These are phyloP conservation scores for Tylopilus balloui DNA, from an alignment of 768 basidiomycete genomes.

Conservation along the genomic window DNA sequence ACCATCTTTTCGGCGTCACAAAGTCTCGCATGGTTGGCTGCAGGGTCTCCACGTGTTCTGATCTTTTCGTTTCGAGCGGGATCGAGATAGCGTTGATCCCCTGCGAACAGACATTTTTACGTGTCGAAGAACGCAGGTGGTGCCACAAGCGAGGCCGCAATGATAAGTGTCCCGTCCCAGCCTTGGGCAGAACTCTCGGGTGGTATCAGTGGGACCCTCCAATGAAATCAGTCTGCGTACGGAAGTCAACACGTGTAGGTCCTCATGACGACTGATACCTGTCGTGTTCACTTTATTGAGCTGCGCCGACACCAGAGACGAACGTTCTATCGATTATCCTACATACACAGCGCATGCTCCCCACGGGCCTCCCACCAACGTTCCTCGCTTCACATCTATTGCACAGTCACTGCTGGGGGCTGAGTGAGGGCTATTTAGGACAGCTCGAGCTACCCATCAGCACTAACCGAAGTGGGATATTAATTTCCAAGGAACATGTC, in stretches of 20 bases:
- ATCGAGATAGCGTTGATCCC: conserved; percentile 6
- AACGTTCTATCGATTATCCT: conserved; percentile 20
- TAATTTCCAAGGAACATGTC: conserved; percentile 28
- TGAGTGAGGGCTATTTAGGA: conserved; percentile 1
- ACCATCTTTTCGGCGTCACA: conserved; percentile 21
- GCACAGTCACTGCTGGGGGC: background rate
- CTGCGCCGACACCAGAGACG: conserved; percentile 10
- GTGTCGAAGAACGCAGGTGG: conserved; percentile 7
- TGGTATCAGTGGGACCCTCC: background rate
- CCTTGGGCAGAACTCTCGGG: background rate
- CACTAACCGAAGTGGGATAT: conserved; percentile 18
- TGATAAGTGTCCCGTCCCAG: background rate
- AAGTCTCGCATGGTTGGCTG: conserved; percentile 21
- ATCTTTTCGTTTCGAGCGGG: conserved; percentile 4
- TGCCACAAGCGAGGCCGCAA: conserved; percentile 1
- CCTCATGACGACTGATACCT: conserved; percentile 1
- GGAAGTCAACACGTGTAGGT: conserved; percentile 20
- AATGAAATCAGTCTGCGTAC: conserved; percentile 14
- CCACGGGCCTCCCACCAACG: conserved; percentile 2
- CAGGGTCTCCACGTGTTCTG: conserved; percentile 25
- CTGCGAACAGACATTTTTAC: conserved; percentile 16
- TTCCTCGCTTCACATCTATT: conserved; percentile 1
- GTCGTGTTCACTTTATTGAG: background rate
- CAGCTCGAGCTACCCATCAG: conserved; percentile 3
- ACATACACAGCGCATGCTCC: conserved; percentile 3